Base-by-base conservation (phyloP, 2,329 filamentous ascomycete genomes). In the Alternaria tenuissima region DNA sequence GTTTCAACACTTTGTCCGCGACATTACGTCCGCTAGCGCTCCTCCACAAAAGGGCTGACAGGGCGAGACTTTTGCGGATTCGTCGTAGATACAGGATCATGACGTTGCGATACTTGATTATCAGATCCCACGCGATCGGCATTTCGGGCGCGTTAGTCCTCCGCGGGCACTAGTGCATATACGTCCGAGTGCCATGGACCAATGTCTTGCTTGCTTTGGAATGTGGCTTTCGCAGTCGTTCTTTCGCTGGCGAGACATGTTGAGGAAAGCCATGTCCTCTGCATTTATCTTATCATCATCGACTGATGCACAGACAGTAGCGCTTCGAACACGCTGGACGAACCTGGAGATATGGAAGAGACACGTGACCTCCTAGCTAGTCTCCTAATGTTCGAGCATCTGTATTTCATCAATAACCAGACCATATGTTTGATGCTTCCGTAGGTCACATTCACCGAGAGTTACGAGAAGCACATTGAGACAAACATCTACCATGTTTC, bases 21-120 rank as follows among this genome's bases (percentile, higher is more conserved):
- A 52, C 66, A 68, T 68, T 48, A 62, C 54, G 67, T 67, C 65
- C 63, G 61, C 51, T 59, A 55, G 55, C 44, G 52, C 5, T 18
- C 49, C 34, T 51, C 22, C n/a, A 52, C 20, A 18, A 12, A 6
- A 30, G 18, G 18, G 30, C 38, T 57, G 59, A 39, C 34, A 60
- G 44, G 36, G 42, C 47, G 43, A 34, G 41, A 55, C 36, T 41
- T 42, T 48, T 18, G 48, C 57, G 49, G 60, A 52, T 57, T 62
- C 60, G 60, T 39, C 34, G 49, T 26, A 43, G 42, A 44, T 42
- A 42, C 12, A 18, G 5, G 39, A 52, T 63, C 58, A 69, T 69
- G 66, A 69, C 66, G 64, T 67, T 56, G 48, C 42, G 32, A 64
- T 64, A 51, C 32, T 52, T 34, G 55, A 52, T 36, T 42, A 54